These are phyloP conservation scores for Chenopodium formosanum DNA, from an alignment of 148 eudicot genomes.

Conservation along the genomic window DNA sequence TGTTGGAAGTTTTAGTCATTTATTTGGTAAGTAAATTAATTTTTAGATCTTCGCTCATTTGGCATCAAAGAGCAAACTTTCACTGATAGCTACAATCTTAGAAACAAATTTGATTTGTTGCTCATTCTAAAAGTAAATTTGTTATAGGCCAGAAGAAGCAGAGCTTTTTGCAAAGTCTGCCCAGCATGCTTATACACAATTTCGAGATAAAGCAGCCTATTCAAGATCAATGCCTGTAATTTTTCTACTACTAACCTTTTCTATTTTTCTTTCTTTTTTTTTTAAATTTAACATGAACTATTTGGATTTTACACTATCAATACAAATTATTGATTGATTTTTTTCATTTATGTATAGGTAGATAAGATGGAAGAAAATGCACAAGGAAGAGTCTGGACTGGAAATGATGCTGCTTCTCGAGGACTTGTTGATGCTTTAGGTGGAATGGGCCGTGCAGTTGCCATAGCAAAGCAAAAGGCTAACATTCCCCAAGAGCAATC, in stretches of 20 bases:
- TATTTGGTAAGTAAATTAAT: neutral
- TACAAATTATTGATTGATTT: neutral
- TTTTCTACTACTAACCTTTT: neutral
- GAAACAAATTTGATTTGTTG: neutral
- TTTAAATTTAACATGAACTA: neutral
- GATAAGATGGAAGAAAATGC: slow-evolving; percentile 90
- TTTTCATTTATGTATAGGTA: slow-evolving; percentile 37
- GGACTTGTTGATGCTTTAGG: slow-evolving; percentile 93
- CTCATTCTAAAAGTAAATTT: neutral
- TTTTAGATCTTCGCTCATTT: neutral
- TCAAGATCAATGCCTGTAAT: slow-evolving; percentile 90
- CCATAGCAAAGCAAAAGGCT: slow-evolving; percentile 88
- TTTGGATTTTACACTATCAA: neutral
- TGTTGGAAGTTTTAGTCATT: no score
- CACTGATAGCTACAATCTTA: neutral
- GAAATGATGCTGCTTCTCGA: slow-evolving; percentile 70
- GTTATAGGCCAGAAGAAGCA: slow-evolving; percentile 77
- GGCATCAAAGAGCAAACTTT: neutral
- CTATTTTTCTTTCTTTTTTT: neutral
- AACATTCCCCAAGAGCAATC: slow-evolving; percentile 69
- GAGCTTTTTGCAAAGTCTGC: slow-evolving; percentile 86
- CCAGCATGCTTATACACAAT: slow-evolving; percentile 57
- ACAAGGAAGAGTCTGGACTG: slow-evolving; percentile 98
- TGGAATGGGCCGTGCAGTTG: slow-evolving; percentile 80
- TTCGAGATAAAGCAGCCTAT: slow-evolving; percentile 88